phyloP scores from a whole-genome alignment of 2,329 filamentous ascomycete genomes.

The Colletotrichum cordylinicola region DNA sequence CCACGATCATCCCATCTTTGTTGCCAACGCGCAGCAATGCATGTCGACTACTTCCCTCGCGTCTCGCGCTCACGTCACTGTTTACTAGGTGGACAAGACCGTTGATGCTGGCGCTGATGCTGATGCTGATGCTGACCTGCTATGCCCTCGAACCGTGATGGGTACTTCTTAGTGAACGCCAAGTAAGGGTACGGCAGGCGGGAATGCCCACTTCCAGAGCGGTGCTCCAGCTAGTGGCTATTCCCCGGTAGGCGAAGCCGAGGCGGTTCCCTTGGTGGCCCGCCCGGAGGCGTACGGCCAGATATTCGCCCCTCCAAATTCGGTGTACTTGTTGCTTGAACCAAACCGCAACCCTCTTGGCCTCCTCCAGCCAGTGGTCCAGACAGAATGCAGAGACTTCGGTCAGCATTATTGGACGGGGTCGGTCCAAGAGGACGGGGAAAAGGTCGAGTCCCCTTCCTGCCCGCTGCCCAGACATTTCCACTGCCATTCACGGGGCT shows the following conservation, averaged over 20 bases:
- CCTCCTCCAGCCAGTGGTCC: background rate
- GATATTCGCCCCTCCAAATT: background rate
- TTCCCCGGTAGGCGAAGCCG: conserved; percentile 2
- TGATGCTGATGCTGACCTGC: background rate
- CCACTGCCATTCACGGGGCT: background rate
- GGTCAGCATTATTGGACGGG: conserved; percentile 9
- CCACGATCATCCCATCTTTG: conserved; percentile 12
- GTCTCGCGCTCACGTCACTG: conserved; percentile 5
- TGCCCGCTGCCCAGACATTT: background rate
- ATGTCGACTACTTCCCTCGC: conserved; percentile 1
- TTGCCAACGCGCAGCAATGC: background rate
- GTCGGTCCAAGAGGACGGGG: background rate
- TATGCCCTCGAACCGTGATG: background rate
- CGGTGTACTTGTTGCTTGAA: background rate
- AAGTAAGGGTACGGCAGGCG: conserved; percentile 4
- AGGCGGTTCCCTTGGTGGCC: background rate
- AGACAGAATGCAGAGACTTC: background rate
- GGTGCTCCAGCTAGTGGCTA: background rate
- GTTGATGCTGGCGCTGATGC: background rate
- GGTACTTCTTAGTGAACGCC: background rate
- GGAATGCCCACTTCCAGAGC: conserved; percentile 5
- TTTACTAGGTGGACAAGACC: background rate
- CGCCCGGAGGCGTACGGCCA: background rate
- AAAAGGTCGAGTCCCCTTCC: background rate
- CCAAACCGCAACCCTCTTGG: background rate